Percentiles rank a stretch among this genome's conserved stretches.
Evolutionary conservation across 1,284 basidiomycete species (phyloP).

Genomic region (Sphagnurus paluster): DNA sequence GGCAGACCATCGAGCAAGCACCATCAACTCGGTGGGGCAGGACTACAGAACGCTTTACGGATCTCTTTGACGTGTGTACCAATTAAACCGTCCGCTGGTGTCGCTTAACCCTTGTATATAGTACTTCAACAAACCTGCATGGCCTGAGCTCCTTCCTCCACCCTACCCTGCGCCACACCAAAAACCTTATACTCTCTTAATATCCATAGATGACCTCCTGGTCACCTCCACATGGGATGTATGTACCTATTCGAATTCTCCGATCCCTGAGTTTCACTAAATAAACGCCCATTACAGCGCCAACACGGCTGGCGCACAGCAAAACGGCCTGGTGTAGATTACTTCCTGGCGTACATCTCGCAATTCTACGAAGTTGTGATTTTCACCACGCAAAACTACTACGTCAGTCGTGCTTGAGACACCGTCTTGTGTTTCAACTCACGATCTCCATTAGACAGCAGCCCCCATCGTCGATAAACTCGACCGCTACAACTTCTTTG

Average conservation of each 20-base stretch:
- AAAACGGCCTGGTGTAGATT: conserved; percentile 95
- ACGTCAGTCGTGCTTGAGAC: conserved; percentile 56
- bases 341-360: conserved; percentile 95
- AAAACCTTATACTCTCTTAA: conserved; percentile 89
- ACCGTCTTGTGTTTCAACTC: not conserved
- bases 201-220: conserved; percentile 92
- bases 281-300: conserved; percentile 48
- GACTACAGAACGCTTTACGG: conserved; percentile 56
- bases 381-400: conserved; percentile 90
- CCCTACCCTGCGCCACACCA: conserved; percentile 83
- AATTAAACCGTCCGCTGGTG: not conserved
- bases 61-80: conserved; percentile 62
- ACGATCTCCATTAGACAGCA: conserved; percentile 63
- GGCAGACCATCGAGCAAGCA: conserved; percentile 54
- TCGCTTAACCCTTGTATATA: conserved; percentile 30
- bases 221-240: conserved; percentile 95
- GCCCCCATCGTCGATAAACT: conserved; percentile 91
- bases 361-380: conserved; percentile 98
- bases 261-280: not conserved
- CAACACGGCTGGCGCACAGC: conserved; percentile 89
- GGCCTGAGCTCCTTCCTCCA: conserved; percentile 89
- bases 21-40: conserved; percentile 62
- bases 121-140: conserved; percentile 92
- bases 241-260: conserved; percentile 40
- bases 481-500: conserved; percentile 90